Base-by-base conservation (phyloP, 148 eudicot genomes). In the Vaccinium corymbosum region DNA sequence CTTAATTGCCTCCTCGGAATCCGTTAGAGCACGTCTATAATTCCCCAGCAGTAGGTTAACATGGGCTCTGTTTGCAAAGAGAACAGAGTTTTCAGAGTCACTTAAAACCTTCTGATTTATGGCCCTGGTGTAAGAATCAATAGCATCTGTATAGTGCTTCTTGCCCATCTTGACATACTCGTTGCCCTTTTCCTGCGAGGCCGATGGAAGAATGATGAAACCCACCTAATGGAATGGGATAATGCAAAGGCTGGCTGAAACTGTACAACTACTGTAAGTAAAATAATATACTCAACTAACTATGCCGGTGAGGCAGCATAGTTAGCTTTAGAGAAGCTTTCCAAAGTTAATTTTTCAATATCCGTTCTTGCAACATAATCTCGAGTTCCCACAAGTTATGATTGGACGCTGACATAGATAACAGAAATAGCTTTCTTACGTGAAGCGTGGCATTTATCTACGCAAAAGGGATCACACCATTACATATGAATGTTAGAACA, bases 61-160 rank as follows among this genome's bases (percentile, higher is more conserved):
- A 89, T 97, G 99, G 75, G 99, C 98, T 88, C 97, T 90, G 85
- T 97, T 97, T 6, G 99, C 82, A 90, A 80, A 93, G 76, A 94
- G 86, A 81, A 93, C 61, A 3, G 99, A 92, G 68, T 85, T 95
- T 74, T 97, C 99, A 29, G 89, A 77, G 85, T 94, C 93, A 83
- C 90, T 85, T 55, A 94, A 80, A 72, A 86, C 96, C 70, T 92
- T 89, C 90, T 94, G 99, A 86, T 95, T 93, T 85, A 97, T 94
- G 42, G 98, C 99, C 81, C 92, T 89, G 55, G 97, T 94, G 89
- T 97, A 97, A 86, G 98, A 94, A 82, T 97, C 91, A 61, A 94
- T 80, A 46, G 99, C 99, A 86, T 93, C 93, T 3, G 85, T 66
- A 86, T 92, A 97, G 64, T 95, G 96, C 88, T 92, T 97, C 88